Conservation (phyloP, 2,329 filamentous ascomycete genomes). For the Fusarium pseudograminearum region DNA sequence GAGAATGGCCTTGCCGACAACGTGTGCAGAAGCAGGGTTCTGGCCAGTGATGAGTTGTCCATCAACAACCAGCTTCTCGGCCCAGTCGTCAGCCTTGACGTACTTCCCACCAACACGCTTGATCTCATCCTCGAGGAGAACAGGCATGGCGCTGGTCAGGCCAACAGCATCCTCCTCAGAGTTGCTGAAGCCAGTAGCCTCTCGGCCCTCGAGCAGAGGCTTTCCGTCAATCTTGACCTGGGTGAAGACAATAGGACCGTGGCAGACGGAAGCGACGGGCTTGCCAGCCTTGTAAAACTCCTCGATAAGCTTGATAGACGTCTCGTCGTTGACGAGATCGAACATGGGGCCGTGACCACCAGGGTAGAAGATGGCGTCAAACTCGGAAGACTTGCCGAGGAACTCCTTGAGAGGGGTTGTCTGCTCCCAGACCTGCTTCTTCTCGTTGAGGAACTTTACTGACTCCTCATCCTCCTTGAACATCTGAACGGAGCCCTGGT, state of each 20-base stretch:
- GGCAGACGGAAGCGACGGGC: constrained; percentile 75
- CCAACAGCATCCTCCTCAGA: constrained; percentile 64
- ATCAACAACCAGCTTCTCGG: constrained; percentile 62
- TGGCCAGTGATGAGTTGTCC: constrained; percentile 68
- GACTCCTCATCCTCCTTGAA: constrained; percentile 67
- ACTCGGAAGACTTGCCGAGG: constrained; percentile 68
- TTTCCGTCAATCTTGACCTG: constrained; percentile 67
- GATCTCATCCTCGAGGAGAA: constrained; percentile 68
- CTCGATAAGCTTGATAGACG: constrained; percentile 69
- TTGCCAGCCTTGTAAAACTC: constrained; percentile 73
- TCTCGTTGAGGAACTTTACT: constrained; percentile 65
- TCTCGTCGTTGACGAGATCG: constrained; percentile 69
- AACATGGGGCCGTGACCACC: constrained; percentile 74
- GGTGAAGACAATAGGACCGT: constrained; percentile 73
- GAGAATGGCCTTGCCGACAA: constrained; percentile 63
- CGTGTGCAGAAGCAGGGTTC: constrained; percentile 66
- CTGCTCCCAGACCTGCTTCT: constrained; percentile 71
- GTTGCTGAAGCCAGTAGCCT: constrained; percentile 72
- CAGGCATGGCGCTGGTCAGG: constrained; percentile 67
- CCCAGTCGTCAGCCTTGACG: constrained; percentile 67
- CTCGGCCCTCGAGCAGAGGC: constrained; percentile 66
- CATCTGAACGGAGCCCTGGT: constrained; percentile 67
- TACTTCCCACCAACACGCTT: constrained; percentile 65
- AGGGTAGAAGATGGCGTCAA: constrained; percentile 71
- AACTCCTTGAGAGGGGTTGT: constrained; percentile 70